These are phyloP conservation scores for Neodidymelliopsis sp. DNA, from an alignment of 2,329 filamentous ascomycete genomes.

Conservation along the genomic window DNA sequence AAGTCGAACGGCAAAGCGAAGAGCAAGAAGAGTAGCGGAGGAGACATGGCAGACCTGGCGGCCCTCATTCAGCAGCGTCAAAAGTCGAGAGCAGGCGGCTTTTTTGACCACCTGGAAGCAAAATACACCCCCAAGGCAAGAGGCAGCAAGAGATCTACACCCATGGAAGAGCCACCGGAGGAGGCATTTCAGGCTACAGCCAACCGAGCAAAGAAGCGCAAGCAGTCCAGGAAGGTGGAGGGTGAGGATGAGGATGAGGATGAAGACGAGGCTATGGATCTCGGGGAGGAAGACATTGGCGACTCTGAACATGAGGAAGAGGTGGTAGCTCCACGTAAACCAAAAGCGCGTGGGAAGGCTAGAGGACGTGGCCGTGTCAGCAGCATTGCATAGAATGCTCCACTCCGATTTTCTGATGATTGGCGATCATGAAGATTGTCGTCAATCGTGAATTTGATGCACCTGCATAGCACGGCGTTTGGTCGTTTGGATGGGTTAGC, in stretches of 20 bases:
- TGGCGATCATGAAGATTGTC: background rate
- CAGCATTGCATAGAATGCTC: conserved; percentile 14
- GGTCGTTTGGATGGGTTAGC: background rate
- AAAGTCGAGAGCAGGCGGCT: conserved; percentile 43
- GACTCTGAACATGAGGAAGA: conserved; percentile 33
- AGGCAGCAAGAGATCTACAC: conserved; percentile 55
- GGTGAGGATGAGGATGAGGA: conserved; percentile 24
- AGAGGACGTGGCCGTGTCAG: conserved; percentile 28
- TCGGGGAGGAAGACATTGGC: conserved; percentile 37
- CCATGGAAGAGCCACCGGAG: conserved; percentile 66
- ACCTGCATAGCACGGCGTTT: conserved; percentile 27
- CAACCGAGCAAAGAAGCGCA: conserved; percentile 39
- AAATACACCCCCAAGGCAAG: conserved; percentile 48
- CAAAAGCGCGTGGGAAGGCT: conserved; percentile 26
- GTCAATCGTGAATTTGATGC: background rate
- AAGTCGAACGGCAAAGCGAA: conserved; percentile 36
- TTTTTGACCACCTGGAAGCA: conserved; percentile 46
- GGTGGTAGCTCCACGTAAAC: conserved; percentile 29
- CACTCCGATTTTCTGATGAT: background rate
- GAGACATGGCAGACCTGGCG: conserved; percentile 47
- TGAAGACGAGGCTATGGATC: conserved; percentile 31
- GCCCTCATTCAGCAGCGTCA: conserved; percentile 49
- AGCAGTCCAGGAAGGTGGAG: conserved; percentile 28
- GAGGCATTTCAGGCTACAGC: conserved; percentile 61
- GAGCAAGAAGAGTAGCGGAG: conserved; percentile 38